Evolutionary conservation across 495 filamentous ascomycete genomes (phyloP), one percentile per base, ranked within the genome.

Genomic region (Astrothelium subdiscretum): DNA sequence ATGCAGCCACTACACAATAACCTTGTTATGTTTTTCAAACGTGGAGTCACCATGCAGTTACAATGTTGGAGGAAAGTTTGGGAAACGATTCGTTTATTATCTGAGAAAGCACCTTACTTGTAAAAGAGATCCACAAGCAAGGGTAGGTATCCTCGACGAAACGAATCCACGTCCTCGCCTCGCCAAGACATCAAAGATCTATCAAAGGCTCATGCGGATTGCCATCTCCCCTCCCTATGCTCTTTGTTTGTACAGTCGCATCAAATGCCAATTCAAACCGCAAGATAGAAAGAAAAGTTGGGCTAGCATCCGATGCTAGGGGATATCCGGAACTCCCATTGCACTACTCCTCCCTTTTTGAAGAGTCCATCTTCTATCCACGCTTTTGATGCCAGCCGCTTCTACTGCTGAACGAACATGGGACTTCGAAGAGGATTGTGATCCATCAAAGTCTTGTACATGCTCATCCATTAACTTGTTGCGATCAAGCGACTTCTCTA

Each of bases 301-400:
- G 79, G 78, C 48, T 54, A 54, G 48, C 48, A 54, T 54, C 48
- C 22, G 48, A 26, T 54, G 48, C 48, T 54, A 54, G 48, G 48
- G 48, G 48, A 54, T 54, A 54, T 54, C 48, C 48, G 48, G 48
- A 54, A 54, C 48, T 54, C 48, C 48, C 48, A 54, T 27, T 54
- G 48, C 48, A 54, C 48, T 27, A 20, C 24, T 54, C 48, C 48
- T 29, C 48, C 48, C 48, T 8, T 26, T 54, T 29, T 29, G 24
- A 20, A 79, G 72, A 75, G 77, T 85, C 85, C 86, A 85, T 87
- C 85, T 85, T 87, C 82, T 88, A 87, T 87, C 85, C 84, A 82
- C 78, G 26, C 58, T 35, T 59, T 59, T 59, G 58, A 59, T 54
- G 48, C 4, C 24, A 24, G 24, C 24, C 48, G 15, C 24, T 10